A percentile compares a stretch with the other conserved stretches of the same genome.
phyloP scores from a whole-genome alignment of 257 asterid genomes.

The Knoxia roxburghii region DNA sequence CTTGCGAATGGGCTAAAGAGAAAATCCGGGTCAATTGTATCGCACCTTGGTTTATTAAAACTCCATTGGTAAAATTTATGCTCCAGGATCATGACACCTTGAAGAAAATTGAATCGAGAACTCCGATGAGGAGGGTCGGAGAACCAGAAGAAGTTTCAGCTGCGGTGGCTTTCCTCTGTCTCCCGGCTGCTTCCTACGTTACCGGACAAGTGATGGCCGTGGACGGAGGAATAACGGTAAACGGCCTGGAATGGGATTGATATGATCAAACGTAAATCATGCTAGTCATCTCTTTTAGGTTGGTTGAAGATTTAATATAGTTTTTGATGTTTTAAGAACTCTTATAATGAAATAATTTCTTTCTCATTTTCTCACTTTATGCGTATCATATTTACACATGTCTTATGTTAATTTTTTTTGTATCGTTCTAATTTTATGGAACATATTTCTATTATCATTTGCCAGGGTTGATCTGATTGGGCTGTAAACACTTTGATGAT shows the following conservation, averaged over 20 bases:
- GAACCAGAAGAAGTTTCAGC: conserved; percentile 13
- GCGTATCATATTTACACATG: too few species aligned
- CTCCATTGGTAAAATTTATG: not conserved
- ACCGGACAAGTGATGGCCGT: conserved; percentile 12
- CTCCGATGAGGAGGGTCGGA: conserved; percentile 6
- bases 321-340: too few species aligned
- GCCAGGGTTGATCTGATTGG: too few species aligned
- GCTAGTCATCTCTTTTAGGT: too few species aligned
- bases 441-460: too few species aligned
- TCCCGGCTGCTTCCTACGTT: conserved; percentile 16
- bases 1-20: conserved; percentile 18
- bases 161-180: conserved; percentile 6
- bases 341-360: too few species aligned
- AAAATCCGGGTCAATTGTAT: conserved; percentile 6
- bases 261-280: not conserved
- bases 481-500: too few species aligned
- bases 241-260: too few species aligned
- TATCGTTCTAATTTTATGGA: too few species aligned
- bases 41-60: conserved; percentile 10
- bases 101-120: conserved; percentile 4
- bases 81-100: not conserved
- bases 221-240: conserved; percentile 4
- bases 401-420: too few species aligned
- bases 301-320: too few species aligned
- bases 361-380: too few species aligned